Evolutionary conservation across 371 early-diverging fungal genomes (phyloP), one percentile per base, ranked within the genome.

Genomic region (Racocetra persica): DNA sequence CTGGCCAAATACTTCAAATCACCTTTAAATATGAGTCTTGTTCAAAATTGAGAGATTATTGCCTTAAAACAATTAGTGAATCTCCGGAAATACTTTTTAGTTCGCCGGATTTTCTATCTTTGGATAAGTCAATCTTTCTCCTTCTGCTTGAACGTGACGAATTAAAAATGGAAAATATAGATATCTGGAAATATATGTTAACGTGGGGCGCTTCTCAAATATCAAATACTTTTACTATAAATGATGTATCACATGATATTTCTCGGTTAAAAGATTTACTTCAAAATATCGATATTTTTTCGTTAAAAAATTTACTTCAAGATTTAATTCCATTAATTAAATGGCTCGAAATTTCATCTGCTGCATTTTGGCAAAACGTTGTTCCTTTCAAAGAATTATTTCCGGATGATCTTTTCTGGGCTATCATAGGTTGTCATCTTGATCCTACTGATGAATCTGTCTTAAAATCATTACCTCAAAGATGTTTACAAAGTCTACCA

Each of bases 61-160:
- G 77, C 22, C 63, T 77, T 36, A 16, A 77, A 62, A n/a, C n/a
- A 24, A 62, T 77, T 26, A n/a, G 77, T 62, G 62, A 77, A 49
- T n/a, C 4, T 16, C 77, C 74, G 16, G 14, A 55, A 20, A n/a
- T 74, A 55, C 32, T 74, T 32, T 74, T 74, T 74, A 28, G 32
- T 74, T 74, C 74, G 10, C 10, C 24, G 14, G 28, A 54, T 6
- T 54, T 22, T 55, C 14, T 74, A 32, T 54, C 52, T 11, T 38
- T 74, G 10, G 74, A 74, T 74, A 57, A 74, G 55, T 6, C 14
- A 18, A 16, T 74, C 7, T 18, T 74, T 18, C 32, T 74, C 3
- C 24, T 36, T 36, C 26, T 74, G 4, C 54, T 74, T 10, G 18
- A 20, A 7, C 24, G 74, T 54, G 54, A 55, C 14, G 57, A 55